Conservation (phyloP, 768 basidiomycete species). For the Suillus weaverae region DNA sequence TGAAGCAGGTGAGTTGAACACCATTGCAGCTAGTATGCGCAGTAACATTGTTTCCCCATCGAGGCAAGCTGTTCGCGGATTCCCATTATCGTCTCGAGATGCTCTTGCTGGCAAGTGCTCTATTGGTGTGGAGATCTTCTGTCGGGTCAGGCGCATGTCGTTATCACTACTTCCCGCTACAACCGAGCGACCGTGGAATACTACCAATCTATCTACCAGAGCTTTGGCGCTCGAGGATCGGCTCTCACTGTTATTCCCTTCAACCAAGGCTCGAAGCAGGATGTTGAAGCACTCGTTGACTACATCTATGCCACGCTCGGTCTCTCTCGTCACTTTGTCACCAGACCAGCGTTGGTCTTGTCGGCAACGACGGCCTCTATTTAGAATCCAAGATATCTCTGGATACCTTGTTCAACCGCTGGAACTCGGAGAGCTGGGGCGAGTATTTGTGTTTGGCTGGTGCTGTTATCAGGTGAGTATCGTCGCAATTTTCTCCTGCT, state of each 20-base stretch:
- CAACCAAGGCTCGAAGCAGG: conserved; percentile 99
- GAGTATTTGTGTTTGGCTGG: conserved; percentile 98
- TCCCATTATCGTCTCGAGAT: too few relatives aligned
- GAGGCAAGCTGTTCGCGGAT: too few relatives aligned
- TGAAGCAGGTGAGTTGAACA: conserved; percentile 56
- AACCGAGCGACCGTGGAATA: conserved; percentile 95
- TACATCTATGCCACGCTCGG: conserved; percentile 96
- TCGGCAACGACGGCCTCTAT: conserved; percentile 97
- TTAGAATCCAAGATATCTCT: conserved; percentile 98
- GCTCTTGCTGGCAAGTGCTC: conserved; percentile 74
- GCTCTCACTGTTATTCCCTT: conserved; percentile 97
- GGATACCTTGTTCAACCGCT: conserved; percentile 97
- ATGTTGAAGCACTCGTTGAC: conserved; percentile 96
- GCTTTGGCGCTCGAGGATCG: conserved; percentile 92
- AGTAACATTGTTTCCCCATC: background rate
- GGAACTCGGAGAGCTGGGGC: conserved; percentile 98
- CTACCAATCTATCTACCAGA: conserved; percentile 97
- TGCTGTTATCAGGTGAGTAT: conserved; percentile 90
- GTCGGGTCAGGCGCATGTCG: conserved; percentile 93
- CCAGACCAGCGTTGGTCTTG: conserved; percentile 94
- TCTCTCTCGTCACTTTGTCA: conserved; percentile 91
- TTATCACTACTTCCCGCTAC: conserved; percentile 98
- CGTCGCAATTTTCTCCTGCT: background rate
- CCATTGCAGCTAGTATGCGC: background rate
- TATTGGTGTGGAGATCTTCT: conserved; percentile 97